A percentile compares a stretch with the other conserved stretches of the same genome.
Conservation (phyloP, 352 stramenopile genomes). For the Phytophthora vignae region DNA sequence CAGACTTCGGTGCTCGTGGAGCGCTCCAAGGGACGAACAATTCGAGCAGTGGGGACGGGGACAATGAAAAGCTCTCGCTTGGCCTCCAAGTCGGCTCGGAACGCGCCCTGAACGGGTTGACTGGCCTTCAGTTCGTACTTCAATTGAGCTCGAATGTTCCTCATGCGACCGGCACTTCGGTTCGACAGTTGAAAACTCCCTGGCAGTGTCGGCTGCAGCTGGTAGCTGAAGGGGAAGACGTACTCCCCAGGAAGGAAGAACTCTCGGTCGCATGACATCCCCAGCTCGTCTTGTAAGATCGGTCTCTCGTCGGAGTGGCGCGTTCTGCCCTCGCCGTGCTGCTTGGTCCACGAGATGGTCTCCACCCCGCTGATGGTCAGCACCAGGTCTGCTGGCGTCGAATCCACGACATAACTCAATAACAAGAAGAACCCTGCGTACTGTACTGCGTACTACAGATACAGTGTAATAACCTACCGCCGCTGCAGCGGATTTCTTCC, state of each 20-base stretch:
- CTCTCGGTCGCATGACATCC: constrained; percentile 4
- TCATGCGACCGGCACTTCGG: constrained; percentile 17
- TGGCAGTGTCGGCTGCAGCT: constrained; percentile 12
- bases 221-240: constrained; percentile 22
- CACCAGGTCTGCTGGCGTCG: constrained; percentile 9
- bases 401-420: not conserved
- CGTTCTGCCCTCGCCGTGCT: constrained; percentile 12
- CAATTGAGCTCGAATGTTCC: constrained; percentile 15
- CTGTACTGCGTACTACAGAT: not conserved
- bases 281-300: constrained; percentile 10
- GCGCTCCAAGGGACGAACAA: constrained; percentile 8
- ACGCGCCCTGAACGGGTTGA: constrained; percentile 17
- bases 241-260: constrained; percentile 17
- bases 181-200: constrained; percentile 19
- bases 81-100: constrained; percentile 20
- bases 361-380: constrained; percentile 11
- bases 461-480: constrained; percentile 7
- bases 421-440: too few relatives aligned
- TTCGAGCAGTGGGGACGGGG: constrained; percentile 6
- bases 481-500: constrained; percentile 28
- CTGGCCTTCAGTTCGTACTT: constrained; percentile 21
- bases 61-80: constrained; percentile 10
- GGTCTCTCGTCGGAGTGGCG: constrained; percentile 12
- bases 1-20: constrained; percentile 16
- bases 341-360: constrained; percentile 20